These are phyloP conservation scores for Botrytis elliptica DNA, from an alignment of 2,329 filamentous ascomycete species.

Conservation along the genomic window DNA sequence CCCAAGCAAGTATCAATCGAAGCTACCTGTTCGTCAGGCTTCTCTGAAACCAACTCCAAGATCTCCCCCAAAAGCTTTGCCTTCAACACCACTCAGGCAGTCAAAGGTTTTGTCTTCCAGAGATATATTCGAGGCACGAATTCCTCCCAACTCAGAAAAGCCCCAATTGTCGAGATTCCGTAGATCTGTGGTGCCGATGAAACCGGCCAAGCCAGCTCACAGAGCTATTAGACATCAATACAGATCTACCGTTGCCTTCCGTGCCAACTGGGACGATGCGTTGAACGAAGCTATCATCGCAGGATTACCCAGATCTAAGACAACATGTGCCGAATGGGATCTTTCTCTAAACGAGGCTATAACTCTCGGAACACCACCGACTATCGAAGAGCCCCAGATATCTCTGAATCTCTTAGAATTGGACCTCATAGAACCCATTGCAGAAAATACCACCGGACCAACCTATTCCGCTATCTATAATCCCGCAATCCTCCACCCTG, in stretches of 20 bases:
- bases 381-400: slow-evolving; percentile 15
- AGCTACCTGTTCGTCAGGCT: slow-evolving; percentile 26
- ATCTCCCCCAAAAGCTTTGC: not conserved
- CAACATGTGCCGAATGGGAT: slow-evolving; percentile 27
- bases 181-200: slow-evolving; percentile 4
- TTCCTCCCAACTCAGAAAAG: slow-evolving; percentile 5
- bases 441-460: not conserved
- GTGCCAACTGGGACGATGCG: slow-evolving; percentile 32
- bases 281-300: slow-evolving; percentile 33
- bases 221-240: slow-evolving; percentile 28
- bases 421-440: not conserved
- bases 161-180: slow-evolving; percentile 21
- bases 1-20: slow-evolving; percentile 25
- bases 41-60: not conserved
- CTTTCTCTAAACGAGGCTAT: slow-evolving; percentile 27
- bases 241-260: slow-evolving; percentile 23
- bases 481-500: slow-evolving; percentile 25
- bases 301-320: slow-evolving; percentile 15
- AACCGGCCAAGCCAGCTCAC: slow-evolving; percentile 9
- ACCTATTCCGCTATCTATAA: slow-evolving; percentile 22
- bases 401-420: too few relatives aligned
- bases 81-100: slow-evolving; percentile 28
- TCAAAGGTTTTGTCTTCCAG: slow-evolving; percentile 33
- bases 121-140: slow-evolving; percentile 31
- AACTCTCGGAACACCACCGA: slow-evolving; percentile 17